Evolutionary conservation across 345 rosid genomes (phyloP), one percentile per base, ranked within the genome.

Genomic region (Carallia pectinifolia): DNA sequence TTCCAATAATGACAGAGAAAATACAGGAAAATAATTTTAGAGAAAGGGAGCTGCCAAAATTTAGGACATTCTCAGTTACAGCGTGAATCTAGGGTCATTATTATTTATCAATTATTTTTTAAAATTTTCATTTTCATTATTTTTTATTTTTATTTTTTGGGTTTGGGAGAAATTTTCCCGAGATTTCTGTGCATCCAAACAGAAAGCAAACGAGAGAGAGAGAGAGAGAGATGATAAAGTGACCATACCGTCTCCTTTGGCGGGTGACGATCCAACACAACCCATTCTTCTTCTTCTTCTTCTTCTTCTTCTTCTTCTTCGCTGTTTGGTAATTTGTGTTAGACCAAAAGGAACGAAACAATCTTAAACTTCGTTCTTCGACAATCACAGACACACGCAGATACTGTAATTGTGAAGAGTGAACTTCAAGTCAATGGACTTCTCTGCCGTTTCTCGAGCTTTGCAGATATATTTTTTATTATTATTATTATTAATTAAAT

Each of bases 201-300:
- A 19, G 5, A 61, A 65, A 38, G 8, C 61, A 47, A 40, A 23
- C 38, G 55, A 33, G 10, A 40, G 6, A 15, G 17, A 44, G 4
- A 29, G 23, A 50, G n/a, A 37, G 16, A 33, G 23, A 33, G 27
- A 64, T 53, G 40, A 37, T 27, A 34, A 2, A 47, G 58, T 50
- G 64, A 72, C 47, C 70, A 77, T 55, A 86, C 92, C 97, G 58
- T 86, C 92, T 70, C 69, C 85, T 75, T 85, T 82, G 29, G 87
- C 76, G 71, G 79, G 90, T 40, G 92, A 79, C n/a, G 97, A 90
- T 84, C 89, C 91, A 74, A 81, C 87, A 74, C 94, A 90, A 65
- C 94, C 97, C 97, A 90, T 90, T 72, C 37, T 56, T 56, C 60
- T 56, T 58, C 71, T 19, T 58, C 69, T 44, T 58, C 10, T 18